A percentile compares a stretch with the other conserved stretches of the same genome.
Evolutionary conservation across 2,329 filamentous ascomycete species (phyloP).

Genomic region (Microdochium trichocladiopsis): DNA sequence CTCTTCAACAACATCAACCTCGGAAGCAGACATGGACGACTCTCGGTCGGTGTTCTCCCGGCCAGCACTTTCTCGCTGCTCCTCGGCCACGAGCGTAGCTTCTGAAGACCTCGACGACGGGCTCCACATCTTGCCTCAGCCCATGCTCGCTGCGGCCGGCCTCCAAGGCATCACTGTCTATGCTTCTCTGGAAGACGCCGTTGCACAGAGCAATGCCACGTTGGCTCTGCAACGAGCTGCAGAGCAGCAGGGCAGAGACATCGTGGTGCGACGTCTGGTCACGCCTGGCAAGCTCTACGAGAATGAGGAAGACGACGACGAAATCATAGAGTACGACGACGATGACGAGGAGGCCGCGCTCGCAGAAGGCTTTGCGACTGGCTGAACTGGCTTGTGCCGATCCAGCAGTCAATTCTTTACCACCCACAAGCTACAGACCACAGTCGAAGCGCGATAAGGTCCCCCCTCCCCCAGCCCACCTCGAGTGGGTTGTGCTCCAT

Average conservation of each 20-base stretch:
- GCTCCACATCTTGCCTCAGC: background rate
- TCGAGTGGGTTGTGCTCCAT: too few species aligned
- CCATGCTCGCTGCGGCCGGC: background rate
- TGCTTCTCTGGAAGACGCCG: constrained; percentile 21
- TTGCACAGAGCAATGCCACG: constrained; percentile 13
- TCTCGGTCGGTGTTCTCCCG: constrained; percentile 12
- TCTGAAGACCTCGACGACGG: background rate
- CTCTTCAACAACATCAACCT: background rate
- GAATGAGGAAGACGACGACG: constrained; percentile 25
- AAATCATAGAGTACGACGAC: constrained; percentile 18
- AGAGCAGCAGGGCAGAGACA: background rate
- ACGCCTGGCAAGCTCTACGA: constrained; percentile 24
- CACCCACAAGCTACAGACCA: too few species aligned
- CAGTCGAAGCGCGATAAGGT: too few species aligned
- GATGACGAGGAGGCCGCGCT: constrained; percentile 5
- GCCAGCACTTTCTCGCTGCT: constrained; percentile 13
- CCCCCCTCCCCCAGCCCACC: too few species aligned
- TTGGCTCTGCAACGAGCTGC: constrained; percentile 10
- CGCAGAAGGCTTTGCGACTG: background rate
- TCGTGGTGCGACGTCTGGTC: constrained; percentile 12
- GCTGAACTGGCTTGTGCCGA: background rate
- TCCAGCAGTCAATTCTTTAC: too few species aligned
- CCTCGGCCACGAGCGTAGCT: constrained; percentile 16
- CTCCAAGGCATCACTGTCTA: constrained; percentile 16
- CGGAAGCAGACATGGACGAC: constrained; percentile 5